These are phyloP conservation scores for Dactylellina haptotyla DNA, from an alignment of 2,329 filamentous ascomycete genomes.

Conservation along the genomic window DNA sequence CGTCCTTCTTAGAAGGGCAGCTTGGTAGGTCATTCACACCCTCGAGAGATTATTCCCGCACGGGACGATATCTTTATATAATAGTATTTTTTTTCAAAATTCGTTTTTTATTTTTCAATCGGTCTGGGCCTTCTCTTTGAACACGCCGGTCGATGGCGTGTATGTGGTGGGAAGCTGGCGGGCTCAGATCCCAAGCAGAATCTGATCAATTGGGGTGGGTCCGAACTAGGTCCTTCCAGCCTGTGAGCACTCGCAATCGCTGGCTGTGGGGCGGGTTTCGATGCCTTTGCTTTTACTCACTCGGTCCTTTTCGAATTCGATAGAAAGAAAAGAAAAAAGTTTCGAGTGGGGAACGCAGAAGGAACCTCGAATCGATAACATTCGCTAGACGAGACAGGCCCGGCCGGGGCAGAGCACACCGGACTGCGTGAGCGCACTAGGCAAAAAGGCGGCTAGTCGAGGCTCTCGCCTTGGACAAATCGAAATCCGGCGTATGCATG, in stretches of 20 bases:
- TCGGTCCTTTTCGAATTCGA: neutral
- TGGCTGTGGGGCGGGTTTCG: neutral
- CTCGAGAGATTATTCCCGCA: slow-evolving; percentile 3
- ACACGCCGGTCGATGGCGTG: no score
- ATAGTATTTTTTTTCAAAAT: neutral
- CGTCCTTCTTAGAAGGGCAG: slow-evolving; percentile 55
- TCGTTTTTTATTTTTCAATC: neutral
- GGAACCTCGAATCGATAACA: neutral
- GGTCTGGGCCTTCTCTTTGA: no score
- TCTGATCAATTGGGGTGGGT: slow-evolving; percentile 5
- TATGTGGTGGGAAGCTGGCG: neutral
- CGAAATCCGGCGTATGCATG: slow-evolving; percentile 5
- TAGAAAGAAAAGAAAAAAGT: neutral
- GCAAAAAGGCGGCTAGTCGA: slow-evolving; percentile 31
- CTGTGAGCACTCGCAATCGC: neutral
- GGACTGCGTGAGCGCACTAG: no score
- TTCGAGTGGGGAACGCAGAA: neutral
- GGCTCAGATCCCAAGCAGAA: neutral
- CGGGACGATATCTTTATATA: neutral
- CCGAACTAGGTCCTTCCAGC: neutral
- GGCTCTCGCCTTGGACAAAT: slow-evolving; percentile 19
- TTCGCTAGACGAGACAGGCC: slow-evolving; percentile 6
- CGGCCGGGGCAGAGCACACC: neutral
- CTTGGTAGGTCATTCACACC: slow-evolving; percentile 51
- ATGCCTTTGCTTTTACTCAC: neutral